Evolutionary conservation across 2,329 filamentous ascomycete genomes (phyloP), one percentile per base, ranked within the genome.

Genomic region (Hymenotorrendiella dingleyae): DNA sequence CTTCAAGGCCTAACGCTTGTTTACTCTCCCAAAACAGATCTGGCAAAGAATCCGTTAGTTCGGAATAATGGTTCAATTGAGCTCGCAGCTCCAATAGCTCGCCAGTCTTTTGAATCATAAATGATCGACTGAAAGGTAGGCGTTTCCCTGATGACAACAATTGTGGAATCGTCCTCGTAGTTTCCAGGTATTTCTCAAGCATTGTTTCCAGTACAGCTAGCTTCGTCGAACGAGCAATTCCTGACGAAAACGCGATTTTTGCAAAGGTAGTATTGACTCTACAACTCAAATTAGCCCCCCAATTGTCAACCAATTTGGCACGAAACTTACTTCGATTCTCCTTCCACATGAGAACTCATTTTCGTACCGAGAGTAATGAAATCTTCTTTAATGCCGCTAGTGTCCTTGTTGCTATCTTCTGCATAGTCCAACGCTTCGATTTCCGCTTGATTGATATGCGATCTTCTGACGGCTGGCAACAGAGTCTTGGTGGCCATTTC

Each of bases 11-110:
- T 2, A 96, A 78, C 63, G 96, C 90, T 55, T 93, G 84, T 37
- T 81, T 78, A 54, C 78, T 85, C 63, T 98, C 93, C 93, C 93
- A 98, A 67, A 98, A 96, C 34, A 97, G 80, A 65, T 98, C 93
- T 0, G 93, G 93, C 14, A 97, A 74, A 14, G 86, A 88, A 66
- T 98, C 93, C 0, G 93, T 97, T 24, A 98, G 77, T 64, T 97
- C 93, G 1, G 88, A 94, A 68, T 97, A 97, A 55, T 97, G 84
- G 61, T 98, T 98, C 36, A 98, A 74, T 58, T 95, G 89, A 1
- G 91, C 91, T 35, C 93, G 83, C 39, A 97, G 80, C 57, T 82
- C 84, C 14, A 97, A 76, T 6, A 98, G 74, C 64, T 97, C 88
- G 47, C 93, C 93, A 0, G 93, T 97, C 66, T 96, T 95, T 53